Base-by-base conservation (phyloP, 352 stramenopile genomes). In the Stramenopiles sp. region DNA sequence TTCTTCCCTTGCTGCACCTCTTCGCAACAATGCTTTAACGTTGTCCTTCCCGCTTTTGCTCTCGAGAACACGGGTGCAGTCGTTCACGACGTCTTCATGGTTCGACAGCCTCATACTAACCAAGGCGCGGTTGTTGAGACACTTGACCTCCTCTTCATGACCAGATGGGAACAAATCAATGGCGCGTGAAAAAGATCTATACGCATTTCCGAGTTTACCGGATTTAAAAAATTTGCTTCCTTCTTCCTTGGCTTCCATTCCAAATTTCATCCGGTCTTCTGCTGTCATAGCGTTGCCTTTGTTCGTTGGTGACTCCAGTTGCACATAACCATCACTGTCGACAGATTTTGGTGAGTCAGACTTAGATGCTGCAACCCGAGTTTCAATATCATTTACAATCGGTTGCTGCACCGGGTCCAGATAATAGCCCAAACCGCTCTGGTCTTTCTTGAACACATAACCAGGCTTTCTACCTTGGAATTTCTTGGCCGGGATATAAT, bases 291-390 rank as follows among this genome's bases (percentile, higher is more conserved):
- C 31, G 4, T 14, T 8, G 22, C 14, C 71, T 14, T 78, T 78
- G 30, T 31, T 4, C 4, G 71, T 78, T 31, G 71, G 71, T 14
- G 71, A 78, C 14, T 78, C 31, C 4, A 78, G 71, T 31, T 78
- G 71, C 30, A 78, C 71, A 14, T 78, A 78, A 14, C 71, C 71
- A 33, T 78, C 71, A 14, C 71, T 78, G 22, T 31, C 71, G 71
- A 78, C 71, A 14, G 71, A 78, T 33, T 78, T 78, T 14, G 71
- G 71, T 33, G 71, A 78, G 8, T 31, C 71, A 78, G 71, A 78
- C 22, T 31, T 33, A 14, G 71, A 4, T 33, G 4, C 14, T 31
- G 4, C 8, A 4, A 8, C 31, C 4, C 31, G 4, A 14, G 30
- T 33, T 14, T 78, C 71, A 8, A 33, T 14, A 31, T 4, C 4